Evolutionary conservation across 1,284 basidiomycete genomes (phyloP).

Genomic region (Chalciporus sp.): DNA sequence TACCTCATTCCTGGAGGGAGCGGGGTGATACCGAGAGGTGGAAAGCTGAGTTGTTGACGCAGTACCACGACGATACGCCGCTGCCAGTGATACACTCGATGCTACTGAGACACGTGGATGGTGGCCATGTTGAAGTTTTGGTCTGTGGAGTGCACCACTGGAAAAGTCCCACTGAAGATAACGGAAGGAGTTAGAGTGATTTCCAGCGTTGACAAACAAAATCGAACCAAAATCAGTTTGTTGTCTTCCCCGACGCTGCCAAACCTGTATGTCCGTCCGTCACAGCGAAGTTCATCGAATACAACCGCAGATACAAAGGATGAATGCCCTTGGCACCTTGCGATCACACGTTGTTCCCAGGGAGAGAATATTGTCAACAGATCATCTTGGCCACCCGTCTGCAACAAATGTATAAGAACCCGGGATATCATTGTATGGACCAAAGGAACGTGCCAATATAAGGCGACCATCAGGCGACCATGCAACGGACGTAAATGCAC

Average conservation of each 20-base stretch:
- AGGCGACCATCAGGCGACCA: constrained; percentile 97
- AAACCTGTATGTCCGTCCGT: constrained; percentile 88
- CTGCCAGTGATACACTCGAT: constrained; percentile 65
- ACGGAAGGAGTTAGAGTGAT: not conserved
- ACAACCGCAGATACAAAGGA: constrained; percentile 90
- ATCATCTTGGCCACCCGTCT: constrained; percentile 92
- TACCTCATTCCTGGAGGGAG: constrained; percentile 87
- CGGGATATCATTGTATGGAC: not conserved
- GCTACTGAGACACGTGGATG: constrained; percentile 74
- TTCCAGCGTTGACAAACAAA: constrained; percentile 1
- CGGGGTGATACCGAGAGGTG: constrained; percentile 74
- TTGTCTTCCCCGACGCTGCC: constrained; percentile 95
- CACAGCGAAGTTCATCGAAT: constrained; percentile 86
- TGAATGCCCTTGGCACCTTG: constrained; percentile 94
- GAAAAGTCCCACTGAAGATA: constrained; percentile 85
- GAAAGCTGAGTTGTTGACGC: constrained; percentile 58
- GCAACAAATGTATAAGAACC: constrained; percentile 4
- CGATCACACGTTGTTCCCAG: constrained; percentile 91
- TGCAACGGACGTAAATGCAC: constrained; percentile 82
- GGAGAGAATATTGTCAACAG: constrained; percentile 91
- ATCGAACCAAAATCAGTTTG: constrained; percentile 79
- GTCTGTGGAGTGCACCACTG: constrained; percentile 73
- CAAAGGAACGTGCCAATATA: constrained; percentile 66
- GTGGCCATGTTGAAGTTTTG: constrained; percentile 64
- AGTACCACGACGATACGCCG: constrained; percentile 54